These are phyloP conservation scores for Leishmania turanica DNA, from an alignment of 208 protist species.

Conservation along the genomic window DNA sequence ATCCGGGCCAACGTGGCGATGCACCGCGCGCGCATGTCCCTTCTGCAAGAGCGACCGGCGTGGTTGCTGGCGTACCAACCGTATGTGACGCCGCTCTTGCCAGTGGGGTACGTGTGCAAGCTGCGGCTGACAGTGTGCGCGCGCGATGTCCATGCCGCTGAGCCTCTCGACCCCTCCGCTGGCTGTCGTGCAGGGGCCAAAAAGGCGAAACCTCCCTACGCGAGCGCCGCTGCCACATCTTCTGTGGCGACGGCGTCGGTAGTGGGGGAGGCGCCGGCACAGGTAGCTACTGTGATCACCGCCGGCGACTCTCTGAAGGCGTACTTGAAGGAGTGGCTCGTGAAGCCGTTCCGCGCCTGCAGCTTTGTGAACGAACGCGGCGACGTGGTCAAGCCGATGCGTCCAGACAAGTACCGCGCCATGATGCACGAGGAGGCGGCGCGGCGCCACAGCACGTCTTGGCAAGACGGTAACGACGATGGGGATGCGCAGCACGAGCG, in stretches of 20 bases:
- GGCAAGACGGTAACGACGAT: constrained; percentile 5
- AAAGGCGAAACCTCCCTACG: background rate
- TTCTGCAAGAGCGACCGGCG: constrained; percentile 46
- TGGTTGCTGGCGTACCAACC: constrained; percentile 73
- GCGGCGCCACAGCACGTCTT: background rate
- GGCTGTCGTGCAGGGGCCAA: background rate
- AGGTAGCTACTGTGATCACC: constrained; percentile 1
- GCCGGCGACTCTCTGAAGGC: constrained; percentile 44
- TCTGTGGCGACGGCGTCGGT: background rate
- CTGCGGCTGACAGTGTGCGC: constrained; percentile 53
- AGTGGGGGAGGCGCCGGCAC: background rate
- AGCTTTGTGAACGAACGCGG: constrained; percentile 64
- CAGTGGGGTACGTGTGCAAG: constrained; percentile 72
- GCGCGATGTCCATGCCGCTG: constrained; percentile 13
- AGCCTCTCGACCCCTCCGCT: too few species aligned
- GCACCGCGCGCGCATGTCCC: constrained; percentile 56
- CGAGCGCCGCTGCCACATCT: background rate
- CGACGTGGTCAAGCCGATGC: constrained; percentile 9
- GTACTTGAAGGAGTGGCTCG: constrained; percentile 62
- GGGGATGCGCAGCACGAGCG: constrained; percentile 18
- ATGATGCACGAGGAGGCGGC: constrained; percentile 8
- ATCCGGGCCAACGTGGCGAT: constrained; percentile 66
- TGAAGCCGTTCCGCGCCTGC: constrained; percentile 45
- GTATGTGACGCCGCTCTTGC: constrained; percentile 73
- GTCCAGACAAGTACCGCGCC: constrained; percentile 1